A percentile compares a stretch with the other conserved stretches of the same genome.
Evolutionary conservation across 179 eudicot species (phyloP).

Genomic region (Camellia oleifera): DNA sequence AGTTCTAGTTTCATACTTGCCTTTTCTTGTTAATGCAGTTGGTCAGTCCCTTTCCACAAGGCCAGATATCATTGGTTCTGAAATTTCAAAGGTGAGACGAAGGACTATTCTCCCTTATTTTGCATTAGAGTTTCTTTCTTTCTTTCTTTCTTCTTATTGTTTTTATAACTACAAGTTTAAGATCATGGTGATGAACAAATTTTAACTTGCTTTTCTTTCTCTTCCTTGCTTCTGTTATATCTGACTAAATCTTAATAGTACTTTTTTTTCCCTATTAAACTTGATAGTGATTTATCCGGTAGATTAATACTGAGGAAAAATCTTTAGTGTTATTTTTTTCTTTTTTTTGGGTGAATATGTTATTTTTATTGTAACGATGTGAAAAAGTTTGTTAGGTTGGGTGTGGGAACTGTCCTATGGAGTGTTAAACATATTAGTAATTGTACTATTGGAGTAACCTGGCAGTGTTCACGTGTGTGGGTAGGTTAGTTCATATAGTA

Average conservation of each 20-base stretch:
- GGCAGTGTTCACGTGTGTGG: neutral
- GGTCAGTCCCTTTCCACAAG: constrained; percentile 99
- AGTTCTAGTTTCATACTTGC: constrained; percentile 14
- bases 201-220: no score
- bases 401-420: no score
- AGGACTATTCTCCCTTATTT: neutral
- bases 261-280: no score
- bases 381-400: neutral
- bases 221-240: no score
- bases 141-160: neutral
- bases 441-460: neutral
- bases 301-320: no score
- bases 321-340: neutral
- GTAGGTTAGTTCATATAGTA: neutral
- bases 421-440: neutral
- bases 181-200: no score
- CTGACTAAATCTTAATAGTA: no score
- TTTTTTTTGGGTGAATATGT: no score
- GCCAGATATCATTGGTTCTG: constrained; percentile 91
- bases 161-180: no score
- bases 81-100: constrained; percentile 70
- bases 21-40: constrained; percentile 57
- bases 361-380: neutral
- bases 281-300: no score
- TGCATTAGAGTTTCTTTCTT: neutral